A percentile compares a stretch with the other conserved stretches of the same genome.
These are phyloP conservation scores for Cylindrotheca closterium DNA, from an alignment of 108 stramenopile genomes.

Conservation along the genomic window DNA sequence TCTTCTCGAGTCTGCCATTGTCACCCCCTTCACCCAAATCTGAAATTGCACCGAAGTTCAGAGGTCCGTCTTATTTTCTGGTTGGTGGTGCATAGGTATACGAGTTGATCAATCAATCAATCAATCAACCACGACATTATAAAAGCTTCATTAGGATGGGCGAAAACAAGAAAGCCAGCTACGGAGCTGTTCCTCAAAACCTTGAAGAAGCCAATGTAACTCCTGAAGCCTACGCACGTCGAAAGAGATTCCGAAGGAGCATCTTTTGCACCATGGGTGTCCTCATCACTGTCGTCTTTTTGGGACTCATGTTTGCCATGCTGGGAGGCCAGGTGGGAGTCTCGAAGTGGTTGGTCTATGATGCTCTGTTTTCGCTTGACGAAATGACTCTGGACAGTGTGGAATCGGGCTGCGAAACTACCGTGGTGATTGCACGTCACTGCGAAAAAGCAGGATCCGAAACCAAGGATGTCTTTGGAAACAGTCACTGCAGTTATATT, in stretches of 20 bases:
- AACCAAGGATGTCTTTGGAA: conserved; percentile 25
- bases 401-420: conserved; percentile 43
- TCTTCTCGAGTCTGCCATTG: too few species aligned
- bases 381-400: conserved; percentile 4
- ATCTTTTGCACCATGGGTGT: background rate
- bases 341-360: background rate
- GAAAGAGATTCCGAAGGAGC: background rate
- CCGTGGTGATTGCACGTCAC: conserved; percentile 47
- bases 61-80: too few species aligned
- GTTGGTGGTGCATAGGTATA: too few species aligned
- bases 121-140: too few species aligned
- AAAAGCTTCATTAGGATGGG: too few species aligned
- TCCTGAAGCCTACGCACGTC: background rate
- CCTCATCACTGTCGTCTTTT: background rate
- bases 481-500: conserved; percentile 42
- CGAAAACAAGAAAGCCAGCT: background rate
- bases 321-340: background rate
- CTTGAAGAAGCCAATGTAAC: background rate
- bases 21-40: too few species aligned
- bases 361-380: background rate
- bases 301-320: background rate
- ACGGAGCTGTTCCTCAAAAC: background rate
- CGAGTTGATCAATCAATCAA: too few species aligned
- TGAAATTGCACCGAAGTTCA: too few species aligned
- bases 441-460: conserved; percentile 49